phyloP scores from a whole-genome alignment of 768 basidiomycete species.

The Austroboletus festivus region DNA sequence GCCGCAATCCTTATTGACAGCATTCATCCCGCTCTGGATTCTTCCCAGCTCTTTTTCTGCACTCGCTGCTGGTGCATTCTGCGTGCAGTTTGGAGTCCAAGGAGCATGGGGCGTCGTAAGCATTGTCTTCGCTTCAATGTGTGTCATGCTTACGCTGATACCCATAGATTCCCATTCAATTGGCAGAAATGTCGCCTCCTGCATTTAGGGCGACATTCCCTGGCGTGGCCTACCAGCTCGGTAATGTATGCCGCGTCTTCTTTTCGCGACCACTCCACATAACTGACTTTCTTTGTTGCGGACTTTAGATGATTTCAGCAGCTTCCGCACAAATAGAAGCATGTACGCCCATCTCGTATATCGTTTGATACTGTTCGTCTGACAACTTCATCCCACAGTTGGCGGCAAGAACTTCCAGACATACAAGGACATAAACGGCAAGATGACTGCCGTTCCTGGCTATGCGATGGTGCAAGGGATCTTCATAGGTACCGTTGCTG shows the following conservation, averaged over 20 bases:
- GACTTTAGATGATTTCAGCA: constrained; percentile 55
- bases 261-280: no score
- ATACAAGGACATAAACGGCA: constrained; percentile 42
- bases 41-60: constrained; percentile 64
- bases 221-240: constrained; percentile 81
- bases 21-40: constrained; percentile 81
- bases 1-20: constrained; percentile 13
- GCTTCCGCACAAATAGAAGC: constrained; percentile 83
- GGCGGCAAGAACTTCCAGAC: constrained; percentile 60
- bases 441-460: constrained; percentile 46
- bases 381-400: constrained; percentile 32
- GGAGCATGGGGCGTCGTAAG: constrained; percentile 87
- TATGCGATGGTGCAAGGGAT: constrained; percentile 84
- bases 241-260: constrained; percentile 44
- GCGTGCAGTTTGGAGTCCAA: constrained; percentile 83
- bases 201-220: constrained; percentile 89
- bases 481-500: constrained; percentile 78
- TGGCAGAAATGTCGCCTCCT: constrained; percentile 82
- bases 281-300: not conserved
- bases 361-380: not conserved
- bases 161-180: constrained; percentile 63
- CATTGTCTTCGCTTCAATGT: not conserved
- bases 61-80: constrained; percentile 84
- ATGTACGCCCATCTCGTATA: constrained; percentile 34
- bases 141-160: not conserved